Evolutionary conservation across 1,284 basidiomycete genomes (phyloP), one percentile per base, ranked within the genome.

Genomic region (Rhizoctonia solani): DNA sequence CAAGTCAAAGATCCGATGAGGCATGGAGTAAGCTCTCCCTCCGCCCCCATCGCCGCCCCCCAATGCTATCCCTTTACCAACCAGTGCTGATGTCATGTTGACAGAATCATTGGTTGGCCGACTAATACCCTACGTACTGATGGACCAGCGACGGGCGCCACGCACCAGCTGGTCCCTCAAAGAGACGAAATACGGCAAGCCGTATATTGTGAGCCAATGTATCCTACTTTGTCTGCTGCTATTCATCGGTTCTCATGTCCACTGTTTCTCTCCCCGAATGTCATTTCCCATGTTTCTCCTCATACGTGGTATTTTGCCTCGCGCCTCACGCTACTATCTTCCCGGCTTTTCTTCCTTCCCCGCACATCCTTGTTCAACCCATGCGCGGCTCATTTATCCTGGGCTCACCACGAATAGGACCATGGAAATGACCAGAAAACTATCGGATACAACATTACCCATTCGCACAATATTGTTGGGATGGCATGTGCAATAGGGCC

Each of bases 81-180:
- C n/a, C n/a, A n/a, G n/a, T n/a, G n/a, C n/a, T n/a, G n/a, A n/a
- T n/a, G n/a, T n/a, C n/a, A n/a, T n/a, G n/a, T n/a, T n/a, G n/a
- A n/a, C 75, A 91, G 89, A 88, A 29, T 82, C 84, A 72, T 77
- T 89, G 69, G 83, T 91, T 74, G 85, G 85, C 21, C 80, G 86
- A 69, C 85, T 90, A 78, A 79, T 91, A n/a, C 89, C 89, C 0
- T 79, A 90, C 14, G 83, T 91, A 71, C 90, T 91, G 87, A 91
- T 91, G 89, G 80, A 89, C 16, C 89, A 91, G 75, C 81, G 89
- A 68, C 84, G 88, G 29, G 88, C 91, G 75, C 87, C 89, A 2
- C 81, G 89, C 19, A 77, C 84, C 19, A 85, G 86, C 70, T 91
- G 89, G 89, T 79, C 81, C 66, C 87, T 90, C 70, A 81, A 82